Percentiles rank a stretch among this genome's conserved stretches.
Conservation (phyloP, 1,284 basidiomycete genomes). For the Tausonia pullulans region DNA sequence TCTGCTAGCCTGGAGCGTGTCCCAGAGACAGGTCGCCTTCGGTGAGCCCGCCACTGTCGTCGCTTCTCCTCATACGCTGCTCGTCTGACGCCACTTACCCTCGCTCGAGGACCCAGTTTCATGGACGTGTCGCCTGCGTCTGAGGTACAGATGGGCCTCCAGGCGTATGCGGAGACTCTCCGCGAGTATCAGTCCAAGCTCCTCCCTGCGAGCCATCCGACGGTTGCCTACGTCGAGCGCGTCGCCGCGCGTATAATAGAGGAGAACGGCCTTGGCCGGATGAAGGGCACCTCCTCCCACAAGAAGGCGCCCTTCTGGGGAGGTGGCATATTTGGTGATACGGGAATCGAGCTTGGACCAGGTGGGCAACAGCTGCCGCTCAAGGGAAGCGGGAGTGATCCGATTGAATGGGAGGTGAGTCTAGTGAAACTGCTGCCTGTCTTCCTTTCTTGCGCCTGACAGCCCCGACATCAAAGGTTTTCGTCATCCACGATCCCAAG, state of each 20-base stretch:
- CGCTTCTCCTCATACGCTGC: too few relatives aligned
- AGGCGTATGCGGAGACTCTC: constrained; percentile 7
- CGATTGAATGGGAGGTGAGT: constrained; percentile 35
- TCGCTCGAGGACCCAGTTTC: constrained; percentile 35
- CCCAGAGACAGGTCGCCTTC: constrained; percentile 66
- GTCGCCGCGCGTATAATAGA: constrained; percentile 64
- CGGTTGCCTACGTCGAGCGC: constrained; percentile 53
- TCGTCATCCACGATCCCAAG: constrained; percentile 65
- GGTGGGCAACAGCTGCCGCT: too few relatives aligned
- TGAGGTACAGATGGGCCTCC: constrained; percentile 43
- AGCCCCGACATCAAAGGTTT: constrained; percentile 49
- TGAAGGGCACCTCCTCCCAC: constrained; percentile 34
- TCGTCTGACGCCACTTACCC: not conserved
- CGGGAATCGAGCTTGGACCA: not conserved
- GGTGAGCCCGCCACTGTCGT: constrained; percentile 25
- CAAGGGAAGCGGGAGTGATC: constrained; percentile 29
- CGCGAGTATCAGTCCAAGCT: constrained; percentile 47
- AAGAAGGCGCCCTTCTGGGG: constrained; percentile 3
- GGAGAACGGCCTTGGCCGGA: constrained; percentile 55
- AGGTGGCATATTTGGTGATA: constrained; percentile 16
- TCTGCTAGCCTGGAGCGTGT: constrained; percentile 57
- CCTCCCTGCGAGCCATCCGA: constrained; percentile 56
- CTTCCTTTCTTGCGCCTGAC: not conserved
- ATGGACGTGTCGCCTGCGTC: constrained; percentile 56
- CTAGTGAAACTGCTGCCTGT: not conserved